Evolutionary conservation across 805 yeast genomes (phyloP).

Genomic region (Groenewaldozyma tartarivorans): DNA sequence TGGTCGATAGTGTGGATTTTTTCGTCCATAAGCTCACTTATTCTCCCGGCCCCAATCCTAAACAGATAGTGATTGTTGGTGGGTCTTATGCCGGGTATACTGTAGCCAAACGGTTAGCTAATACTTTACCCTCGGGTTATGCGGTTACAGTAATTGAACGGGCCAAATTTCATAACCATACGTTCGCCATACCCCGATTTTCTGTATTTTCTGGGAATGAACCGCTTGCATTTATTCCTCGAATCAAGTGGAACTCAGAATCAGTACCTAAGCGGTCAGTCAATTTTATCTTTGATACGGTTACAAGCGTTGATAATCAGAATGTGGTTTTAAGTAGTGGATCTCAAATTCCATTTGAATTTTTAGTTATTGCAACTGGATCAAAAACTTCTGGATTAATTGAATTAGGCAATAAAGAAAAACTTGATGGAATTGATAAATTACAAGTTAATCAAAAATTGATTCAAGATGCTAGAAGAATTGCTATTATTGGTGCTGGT

Average conservation of each 20-base stretch:
- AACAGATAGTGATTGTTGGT: conserved; percentile 9
- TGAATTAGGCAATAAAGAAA: not conserved
- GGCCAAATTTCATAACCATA: conserved; percentile 4
- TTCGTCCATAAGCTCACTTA: too few relatives aligned
- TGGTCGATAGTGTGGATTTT: too few relatives aligned
- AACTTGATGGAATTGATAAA: conserved; percentile 4
- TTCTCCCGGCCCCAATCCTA: conserved; percentile 5
- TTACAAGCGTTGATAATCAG: not conserved
- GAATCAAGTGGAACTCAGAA: conserved; percentile 1
- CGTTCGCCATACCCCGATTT: conserved; percentile 9
- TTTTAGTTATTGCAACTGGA: conserved; percentile 10
- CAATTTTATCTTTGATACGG: conserved; percentile 1
- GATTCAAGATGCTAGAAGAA: conserved; percentile 3
- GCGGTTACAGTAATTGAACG: conserved; percentile 6
- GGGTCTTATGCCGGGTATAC: conserved; percentile 11
- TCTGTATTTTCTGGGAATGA: conserved; percentile 6
- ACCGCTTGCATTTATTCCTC: conserved; percentile 9
- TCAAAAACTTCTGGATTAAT: not conserved
- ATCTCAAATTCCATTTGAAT: conserved; percentile 1
- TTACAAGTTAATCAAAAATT: conserved; percentile 4
- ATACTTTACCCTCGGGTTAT: conserved; percentile 2
- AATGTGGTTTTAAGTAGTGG: conserved; percentile 5
- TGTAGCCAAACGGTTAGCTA: conserved; percentile 7
- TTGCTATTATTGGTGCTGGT: conserved; percentile 12
- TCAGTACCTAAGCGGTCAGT: conserved; percentile 3